Evolutionary conservation across 352 stramenopile species (phyloP).

Genomic region (Blastocystis hominis): DNA sequence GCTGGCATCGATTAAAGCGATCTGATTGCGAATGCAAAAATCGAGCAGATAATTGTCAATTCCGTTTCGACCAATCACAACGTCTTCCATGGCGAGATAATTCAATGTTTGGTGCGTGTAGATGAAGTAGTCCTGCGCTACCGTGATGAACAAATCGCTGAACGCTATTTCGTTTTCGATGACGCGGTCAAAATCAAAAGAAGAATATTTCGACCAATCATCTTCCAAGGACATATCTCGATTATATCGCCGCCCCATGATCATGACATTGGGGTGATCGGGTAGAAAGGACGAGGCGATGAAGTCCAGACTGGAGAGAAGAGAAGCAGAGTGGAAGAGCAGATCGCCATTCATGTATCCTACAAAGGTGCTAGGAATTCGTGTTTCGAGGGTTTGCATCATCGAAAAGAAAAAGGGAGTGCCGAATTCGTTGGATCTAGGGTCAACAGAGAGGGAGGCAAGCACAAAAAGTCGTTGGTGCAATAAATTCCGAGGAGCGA

Average conservation of each 20-base stretch:
- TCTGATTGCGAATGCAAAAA: background rate
- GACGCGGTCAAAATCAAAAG: background rate
- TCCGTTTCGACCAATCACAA: background rate
- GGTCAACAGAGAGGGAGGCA: background rate
- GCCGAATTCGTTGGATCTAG: background rate
- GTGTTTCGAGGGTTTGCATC: background rate
- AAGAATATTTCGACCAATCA: background rate
- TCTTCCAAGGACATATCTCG: background rate
- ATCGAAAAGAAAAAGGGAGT: background rate
- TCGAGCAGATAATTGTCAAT: conserved; percentile 54
- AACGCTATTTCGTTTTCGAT: background rate
- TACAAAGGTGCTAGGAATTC: background rate
- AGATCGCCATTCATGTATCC: conserved; percentile 3
- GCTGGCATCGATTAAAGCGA: background rate
- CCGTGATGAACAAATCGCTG: conserved; percentile 3
- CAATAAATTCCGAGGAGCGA: background rate
- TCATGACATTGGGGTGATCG: background rate
- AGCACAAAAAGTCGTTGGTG: background rate
- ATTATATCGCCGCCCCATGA: background rate
- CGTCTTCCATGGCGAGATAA: background rate
- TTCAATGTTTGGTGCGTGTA: background rate
- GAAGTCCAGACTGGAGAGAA: background rate
- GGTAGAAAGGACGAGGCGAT: background rate
- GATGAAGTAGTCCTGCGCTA: conserved; percentile 40
- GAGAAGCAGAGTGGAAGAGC: background rate